Conservation (phyloP, 495 filamentous ascomycete genomes). For the Neurospora tetrasperma region DNA sequence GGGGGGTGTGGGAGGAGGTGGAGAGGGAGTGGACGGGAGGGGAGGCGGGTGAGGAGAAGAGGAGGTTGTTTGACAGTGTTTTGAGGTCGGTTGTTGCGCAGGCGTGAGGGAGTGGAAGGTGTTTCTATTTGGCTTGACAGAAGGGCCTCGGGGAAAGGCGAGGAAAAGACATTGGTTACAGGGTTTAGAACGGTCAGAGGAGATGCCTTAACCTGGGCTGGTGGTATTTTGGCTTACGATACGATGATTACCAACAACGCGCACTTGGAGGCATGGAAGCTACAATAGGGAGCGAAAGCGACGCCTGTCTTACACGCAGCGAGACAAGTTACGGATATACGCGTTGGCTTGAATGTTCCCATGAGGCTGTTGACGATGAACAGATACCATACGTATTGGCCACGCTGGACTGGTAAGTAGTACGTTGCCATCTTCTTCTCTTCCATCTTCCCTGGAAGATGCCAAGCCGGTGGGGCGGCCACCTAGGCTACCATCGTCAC, state of each 20-base stretch:
- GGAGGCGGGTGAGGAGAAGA: slow-evolving; percentile 15
- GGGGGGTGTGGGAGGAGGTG: slow-evolving; percentile 25
- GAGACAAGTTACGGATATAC: not conserved
- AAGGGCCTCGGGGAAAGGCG: not conserved
- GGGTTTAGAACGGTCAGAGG: not conserved
- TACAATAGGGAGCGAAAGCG: not conserved
- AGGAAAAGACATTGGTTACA: not conserved
- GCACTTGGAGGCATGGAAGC: not conserved
- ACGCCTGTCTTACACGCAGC: not conserved
- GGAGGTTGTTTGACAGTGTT: slow-evolving; percentile 24
- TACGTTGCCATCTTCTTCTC: not conserved
- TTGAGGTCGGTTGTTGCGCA: slow-evolving; percentile 31
- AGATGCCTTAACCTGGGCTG: not conserved
- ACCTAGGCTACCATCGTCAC: not conserved
- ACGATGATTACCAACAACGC: not conserved
- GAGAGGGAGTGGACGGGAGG: slow-evolving; percentile 27
- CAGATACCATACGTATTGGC: not conserved
- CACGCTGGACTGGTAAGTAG: not conserved
- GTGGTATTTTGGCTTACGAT: not conserved
- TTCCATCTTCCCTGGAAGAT: not conserved
- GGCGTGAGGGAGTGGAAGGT: slow-evolving; percentile 8
- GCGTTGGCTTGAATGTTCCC: not conserved
- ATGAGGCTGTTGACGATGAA: not conserved
- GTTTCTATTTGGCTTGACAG: not conserved
- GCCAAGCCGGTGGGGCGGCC: not conserved